These are phyloP conservation scores for Raphanus hybrid DNA, from an alignment of 441 rosid genomes.

Conservation along the genomic window DNA sequence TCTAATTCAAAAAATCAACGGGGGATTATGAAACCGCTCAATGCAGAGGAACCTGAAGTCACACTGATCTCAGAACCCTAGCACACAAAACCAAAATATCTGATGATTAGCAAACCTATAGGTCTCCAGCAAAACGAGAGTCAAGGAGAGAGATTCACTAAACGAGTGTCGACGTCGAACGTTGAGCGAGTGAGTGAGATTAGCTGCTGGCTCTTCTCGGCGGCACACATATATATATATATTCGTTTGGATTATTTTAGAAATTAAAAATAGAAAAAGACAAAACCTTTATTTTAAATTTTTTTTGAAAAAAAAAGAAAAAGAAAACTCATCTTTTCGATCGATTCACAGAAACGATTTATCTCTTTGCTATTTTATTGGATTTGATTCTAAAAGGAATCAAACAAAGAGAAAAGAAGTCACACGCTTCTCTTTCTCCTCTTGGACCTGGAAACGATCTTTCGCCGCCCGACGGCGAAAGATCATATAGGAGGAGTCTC, in stretches of 20 bases:
- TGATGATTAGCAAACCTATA: too few species aligned
- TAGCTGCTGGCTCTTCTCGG: too few species aligned
- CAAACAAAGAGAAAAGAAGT: neutral
- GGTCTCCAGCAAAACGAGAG: too few species aligned
- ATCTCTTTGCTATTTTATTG: constrained; percentile 26
- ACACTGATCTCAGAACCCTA: constrained; percentile 22
- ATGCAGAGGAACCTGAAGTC: neutral
- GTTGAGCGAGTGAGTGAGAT: too few species aligned
- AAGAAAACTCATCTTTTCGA: neutral
- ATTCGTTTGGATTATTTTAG: too few species aligned
- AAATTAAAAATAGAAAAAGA: too few species aligned
- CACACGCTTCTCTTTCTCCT: constrained; percentile 5
- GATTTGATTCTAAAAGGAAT: constrained; percentile 7
- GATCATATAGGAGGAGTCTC: neutral
- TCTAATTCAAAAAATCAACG: constrained; percentile 17
- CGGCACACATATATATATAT: too few species aligned
- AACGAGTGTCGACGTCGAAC: too few species aligned
- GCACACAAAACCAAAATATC: neutral
- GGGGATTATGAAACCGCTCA: constrained; percentile 9
- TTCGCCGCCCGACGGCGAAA: constrained; percentile 39
- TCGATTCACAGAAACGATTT: constrained; percentile 19
- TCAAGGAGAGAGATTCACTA: too few species aligned
- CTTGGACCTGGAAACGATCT: constrained; percentile 11
- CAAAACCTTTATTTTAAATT: too few species aligned
- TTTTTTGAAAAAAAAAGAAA: too few species aligned